Conservation (phyloP, 148 eudicot species). For the Rhododendron ferrugineum region DNA sequence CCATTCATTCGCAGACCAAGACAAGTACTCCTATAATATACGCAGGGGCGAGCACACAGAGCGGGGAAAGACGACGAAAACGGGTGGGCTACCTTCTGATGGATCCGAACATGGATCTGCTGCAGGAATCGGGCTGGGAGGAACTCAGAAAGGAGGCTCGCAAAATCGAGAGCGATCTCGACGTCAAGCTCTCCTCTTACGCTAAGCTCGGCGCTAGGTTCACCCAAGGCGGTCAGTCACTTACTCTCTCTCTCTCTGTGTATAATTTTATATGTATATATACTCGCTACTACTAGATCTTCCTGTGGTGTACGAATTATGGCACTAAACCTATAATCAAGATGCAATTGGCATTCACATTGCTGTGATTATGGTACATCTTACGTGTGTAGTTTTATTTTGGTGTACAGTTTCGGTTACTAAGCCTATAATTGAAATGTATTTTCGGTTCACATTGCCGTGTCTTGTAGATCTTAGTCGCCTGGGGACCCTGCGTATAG, state of each 20-base stretch:
- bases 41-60: background rate
- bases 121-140: conserved; percentile 97
- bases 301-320: background rate
- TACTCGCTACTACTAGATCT: background rate
- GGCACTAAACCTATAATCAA: background rate
- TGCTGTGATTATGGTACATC: background rate
- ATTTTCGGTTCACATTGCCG: background rate
- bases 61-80: background rate
- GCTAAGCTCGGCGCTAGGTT: conserved; percentile 79
- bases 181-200: conserved; percentile 88
- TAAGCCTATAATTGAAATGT: background rate
- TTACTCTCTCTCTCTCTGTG: background rate
- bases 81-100: conserved; percentile 9
- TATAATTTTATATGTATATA: background rate
- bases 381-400: background rate
- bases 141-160: conserved; percentile 91
- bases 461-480: background rate
- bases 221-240: conserved; percentile 46
- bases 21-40: background rate
- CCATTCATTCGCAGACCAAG: background rate
- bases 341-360: background rate
- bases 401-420: background rate
- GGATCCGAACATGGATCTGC: conserved; percentile 43
- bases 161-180: conserved; percentile 90
- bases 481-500: background rate